Evolutionary conservation across 23 red algal genomes (phyloP), one percentile per base, ranked within the genome.

Genomic region (Gracilaria caudata): DNA sequence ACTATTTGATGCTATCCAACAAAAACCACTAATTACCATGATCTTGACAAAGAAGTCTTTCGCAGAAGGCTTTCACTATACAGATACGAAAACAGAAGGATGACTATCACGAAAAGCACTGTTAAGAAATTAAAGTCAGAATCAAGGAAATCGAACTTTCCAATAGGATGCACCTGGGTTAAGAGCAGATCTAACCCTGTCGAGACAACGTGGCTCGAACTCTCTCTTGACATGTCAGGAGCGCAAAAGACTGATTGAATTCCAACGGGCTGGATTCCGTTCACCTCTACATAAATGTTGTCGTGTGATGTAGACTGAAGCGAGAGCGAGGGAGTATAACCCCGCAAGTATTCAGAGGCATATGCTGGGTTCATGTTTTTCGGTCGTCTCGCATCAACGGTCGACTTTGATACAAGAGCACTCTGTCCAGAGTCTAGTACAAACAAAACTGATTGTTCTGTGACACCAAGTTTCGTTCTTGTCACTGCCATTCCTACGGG

Each of bases 61-160:
- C 23, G 46, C 37, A 56, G 37, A 26, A 89, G 73, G 8, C 32
- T 37, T 39, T 77, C 44, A 47, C 63, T 89, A 34, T 79, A 89
- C 14, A 89, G 23, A 26, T 58, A 61, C 0, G 49, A 13, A 46
- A 51, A 55, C n/a, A 57, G n/a, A 34, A 89, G 74, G 3, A 35
- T 21, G 51, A 53, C 44, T 66, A 89, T 45, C 32, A 89, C 75
- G 16, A 53, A 36, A 53, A 82, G 51, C 14, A 91, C 63, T 30
- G 87, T 28, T 25, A 45, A 29, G 57, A 70, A 82, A 51, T 39
- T 55, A 35, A 91, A 91, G 55, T 91, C 78, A 34, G 33, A 51
- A 39, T 76, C 41, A 36, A 91, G 64, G 17, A 61, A 54, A 75
- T 91, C 87, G 54, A 81, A 91, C 21, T 58, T 81, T 63, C 87